Base-by-base conservation (phyloP, 148 eudicot genomes). In the Rhododendron vialii region DNA sequence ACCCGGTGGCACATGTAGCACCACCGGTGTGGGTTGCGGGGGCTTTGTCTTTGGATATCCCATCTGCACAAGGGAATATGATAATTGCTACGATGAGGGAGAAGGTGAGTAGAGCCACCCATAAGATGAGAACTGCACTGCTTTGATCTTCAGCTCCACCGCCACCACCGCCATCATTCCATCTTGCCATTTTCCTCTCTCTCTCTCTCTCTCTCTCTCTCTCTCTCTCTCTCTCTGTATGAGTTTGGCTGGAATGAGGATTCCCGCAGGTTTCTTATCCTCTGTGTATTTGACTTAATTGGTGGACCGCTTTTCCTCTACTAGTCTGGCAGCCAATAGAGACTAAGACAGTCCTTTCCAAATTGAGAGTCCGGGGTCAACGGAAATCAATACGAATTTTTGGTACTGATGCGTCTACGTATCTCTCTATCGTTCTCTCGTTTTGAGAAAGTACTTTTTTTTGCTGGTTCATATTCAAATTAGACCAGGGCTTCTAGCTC, bases 31-130 rank as follows among this genome's bases (percentile, higher is more conserved):
- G 88, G 28, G 86, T 84, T 3, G 83, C 87, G 0, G 90, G 57
- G 36, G 83, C 84, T 61, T 89, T 89, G 82, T 89, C 90, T 2
- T 82, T 82, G 5, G 93, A 84, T 7, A 89, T 91, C 1, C 95
- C 93, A 59, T 85, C 91, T 0, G 92, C 91, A 48, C 95, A 93
- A 0, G 89, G 86, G 82, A 90, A 89, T 50, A 93, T 10, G 33
- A 67, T 55, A 4, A 83, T 79, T 8, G 84, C 87, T 43, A 84
- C 81, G 67, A 88, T 17, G 45, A 93, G 74, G 6, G 88, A 65
- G 15, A 90, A 30, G 50, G 78, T 85, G 26, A 90, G 20, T 17
- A 93, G 81, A 83, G 76, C 88, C 47, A 79, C 81, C 91, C 92
- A 88, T 77, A 89, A 65, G 78, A 85, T 63, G 30, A 59, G 35